These are phyloP conservation scores for Angophora floribunda DNA, from an alignment of 345 rosid species.

Conservation along the genomic window DNA sequence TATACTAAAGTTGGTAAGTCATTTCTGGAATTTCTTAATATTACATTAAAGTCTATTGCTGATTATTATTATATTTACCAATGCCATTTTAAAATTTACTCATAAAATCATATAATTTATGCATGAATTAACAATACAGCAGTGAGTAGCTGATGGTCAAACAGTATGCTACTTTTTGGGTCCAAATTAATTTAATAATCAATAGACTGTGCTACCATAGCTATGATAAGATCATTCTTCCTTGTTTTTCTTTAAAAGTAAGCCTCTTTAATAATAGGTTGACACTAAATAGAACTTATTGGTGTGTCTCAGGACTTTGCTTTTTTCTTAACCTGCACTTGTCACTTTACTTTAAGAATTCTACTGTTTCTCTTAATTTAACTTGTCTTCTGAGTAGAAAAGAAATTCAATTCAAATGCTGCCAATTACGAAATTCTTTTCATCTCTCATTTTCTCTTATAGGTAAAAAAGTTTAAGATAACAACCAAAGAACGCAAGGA, in stretches of 20 bases:
- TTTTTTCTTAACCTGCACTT: neutral
- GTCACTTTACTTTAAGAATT: neutral
- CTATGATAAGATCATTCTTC: neutral
- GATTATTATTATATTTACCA: neutral
- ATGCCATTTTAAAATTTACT: neutral
- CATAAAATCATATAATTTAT: neutral
- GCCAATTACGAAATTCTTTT: neutral
- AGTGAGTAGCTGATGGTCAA: neutral
- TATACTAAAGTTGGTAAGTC: conserved; percentile 77
- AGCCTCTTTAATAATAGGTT: neutral
- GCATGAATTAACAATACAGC: neutral
- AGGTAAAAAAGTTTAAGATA: neutral
- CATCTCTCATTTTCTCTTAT: neutral
- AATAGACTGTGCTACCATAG: neutral
- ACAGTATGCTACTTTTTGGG: neutral
- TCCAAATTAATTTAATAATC: neutral
- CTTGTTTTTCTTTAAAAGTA: neutral
- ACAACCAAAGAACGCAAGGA: neutral
- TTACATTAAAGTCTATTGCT: neutral
- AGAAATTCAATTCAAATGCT: neutral
- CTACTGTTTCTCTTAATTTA: neutral
- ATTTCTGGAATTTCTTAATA: neutral
- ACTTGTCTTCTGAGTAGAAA: neutral
- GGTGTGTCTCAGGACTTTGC: neutral
- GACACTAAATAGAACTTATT: neutral